Evolutionary conservation across 495 filamentous ascomycete species (phyloP).

Genomic region (Hypoxylon fragiforme): DNA sequence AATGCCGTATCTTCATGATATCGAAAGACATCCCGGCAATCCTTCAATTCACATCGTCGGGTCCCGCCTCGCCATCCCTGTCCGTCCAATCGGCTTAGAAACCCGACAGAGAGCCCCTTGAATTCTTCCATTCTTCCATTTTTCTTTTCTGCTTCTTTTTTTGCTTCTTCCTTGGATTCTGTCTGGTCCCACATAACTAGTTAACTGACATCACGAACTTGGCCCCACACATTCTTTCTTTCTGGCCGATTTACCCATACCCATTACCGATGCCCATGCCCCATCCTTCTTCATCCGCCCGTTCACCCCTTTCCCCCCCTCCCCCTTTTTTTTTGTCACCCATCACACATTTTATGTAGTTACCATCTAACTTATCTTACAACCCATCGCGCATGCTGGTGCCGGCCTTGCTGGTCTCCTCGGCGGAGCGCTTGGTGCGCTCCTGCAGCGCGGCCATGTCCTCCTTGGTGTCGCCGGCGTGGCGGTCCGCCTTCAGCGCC

Average conservation of each 20-base stretch:
- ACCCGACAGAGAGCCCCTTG: neutral
- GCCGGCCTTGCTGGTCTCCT: slow-evolving; percentile 50
- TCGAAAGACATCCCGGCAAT: too few relatives aligned
- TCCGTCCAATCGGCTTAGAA: neutral
- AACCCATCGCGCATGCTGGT: slow-evolving; percentile 52
- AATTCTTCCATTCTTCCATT: neutral
- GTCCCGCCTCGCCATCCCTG: neutral
- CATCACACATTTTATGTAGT: neutral
- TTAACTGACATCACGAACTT: too few relatives aligned
- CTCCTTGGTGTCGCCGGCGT: slow-evolving; percentile 29
- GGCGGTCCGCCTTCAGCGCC: slow-evolving; percentile 62
- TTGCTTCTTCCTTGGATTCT: too few relatives aligned
- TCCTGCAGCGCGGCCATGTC: slow-evolving; percentile 52
- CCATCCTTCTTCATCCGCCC: too few relatives aligned
- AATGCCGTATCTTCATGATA: too few relatives aligned
- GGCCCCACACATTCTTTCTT: too few relatives aligned
- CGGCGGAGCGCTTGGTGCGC: slow-evolving; percentile 51
- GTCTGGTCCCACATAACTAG: too few relatives aligned
- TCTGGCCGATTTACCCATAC: too few relatives aligned
- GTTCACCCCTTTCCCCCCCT: neutral
- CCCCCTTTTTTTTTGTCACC: neutral
- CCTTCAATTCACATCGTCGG: neutral
- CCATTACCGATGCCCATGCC: too few relatives aligned
- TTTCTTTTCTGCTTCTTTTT: neutral
- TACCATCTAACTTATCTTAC: slow-evolving; percentile 17